Base-by-base conservation (phyloP, 1,284 basidiomycete genomes). In the Heterobasidion irregulare region DNA sequence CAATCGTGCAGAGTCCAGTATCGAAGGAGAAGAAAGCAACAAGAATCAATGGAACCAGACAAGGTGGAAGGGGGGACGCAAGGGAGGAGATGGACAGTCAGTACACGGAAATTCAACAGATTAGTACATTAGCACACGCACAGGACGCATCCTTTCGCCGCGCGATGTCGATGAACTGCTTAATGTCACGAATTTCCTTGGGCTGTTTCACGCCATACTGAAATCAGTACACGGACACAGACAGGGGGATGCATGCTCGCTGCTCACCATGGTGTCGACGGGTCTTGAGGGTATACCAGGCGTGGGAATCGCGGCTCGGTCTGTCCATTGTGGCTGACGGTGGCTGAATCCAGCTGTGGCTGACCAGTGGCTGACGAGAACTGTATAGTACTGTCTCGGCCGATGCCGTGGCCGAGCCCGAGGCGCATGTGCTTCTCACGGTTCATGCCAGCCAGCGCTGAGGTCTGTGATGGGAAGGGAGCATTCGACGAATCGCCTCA, bases 101-200 rank as follows among this genome's bases (percentile, higher is more conserved):
- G 38, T n/a, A n/a, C 38, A 41, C 38, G 6, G 5, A 8, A 12
- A 1, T 7, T 7, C 4, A 33, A 32, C 15, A 48, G 13, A 15
- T 6, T 2, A 26, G 6, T 5, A 6, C 26, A 4, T 32, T 50
- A 50, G 35, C 9, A 18, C n/a, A 74, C 68, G 72, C 65, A 86
- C 91, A 87, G 56, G 79, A 80, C 56, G 90, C 86, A 77, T 90
- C 87, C 76, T 92, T 92, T 73, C 91, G 86, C 76, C 88, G 86
- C 59, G 96, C 90, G 71, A 96, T 94, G 79, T 94, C 89, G 74
- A 99, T 91, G 82, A 99, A 98, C 73, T 93, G 81, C 83, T 99
- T 99, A 82, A 99, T 98, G 77, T 99, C 96, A 68, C 83, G 83
- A 77, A 99, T 87, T 85, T 98, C 92, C 79, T 97, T 93, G 61